Conservation (phyloP, 331 rosid species). For the Rosa hybrid region DNA sequence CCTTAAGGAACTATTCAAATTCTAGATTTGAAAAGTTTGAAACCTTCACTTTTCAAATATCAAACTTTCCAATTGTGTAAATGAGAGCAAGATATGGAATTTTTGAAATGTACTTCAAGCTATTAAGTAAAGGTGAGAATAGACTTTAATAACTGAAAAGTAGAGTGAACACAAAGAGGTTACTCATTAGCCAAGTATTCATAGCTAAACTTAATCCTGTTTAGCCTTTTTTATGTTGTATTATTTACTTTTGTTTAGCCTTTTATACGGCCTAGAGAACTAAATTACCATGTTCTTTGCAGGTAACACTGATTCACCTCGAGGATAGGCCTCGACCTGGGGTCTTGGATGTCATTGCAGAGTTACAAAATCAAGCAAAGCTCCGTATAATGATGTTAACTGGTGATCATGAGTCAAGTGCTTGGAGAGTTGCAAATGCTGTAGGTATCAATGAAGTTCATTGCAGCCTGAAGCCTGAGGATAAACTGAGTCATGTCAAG, state of each 20-base stretch:
- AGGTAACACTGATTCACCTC: constrained; percentile 91
- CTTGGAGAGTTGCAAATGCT: constrained; percentile 86
- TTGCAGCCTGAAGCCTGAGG: constrained; percentile 95
- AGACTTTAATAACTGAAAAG: neutral
- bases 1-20: neutral
- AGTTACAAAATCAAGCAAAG: constrained; percentile 68
- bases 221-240: neutral
- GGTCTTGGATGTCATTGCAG: constrained; percentile 66
- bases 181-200: neutral
- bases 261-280: neutral
- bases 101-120: neutral
- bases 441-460: constrained; percentile 83
- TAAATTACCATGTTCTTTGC: constrained; percentile 31
- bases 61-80: neutral
- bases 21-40: neutral
- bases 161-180: neutral
- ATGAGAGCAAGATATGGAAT: neutral
- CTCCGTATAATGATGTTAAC: constrained; percentile 91
- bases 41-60: neutral
- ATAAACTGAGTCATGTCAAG: constrained; percentile 86
- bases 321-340: constrained; percentile 96
- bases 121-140: neutral
- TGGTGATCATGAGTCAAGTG: constrained; percentile 90
- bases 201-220: neutral
- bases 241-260: neutral